Evolutionary conservation across 106 monocot species (phyloP).

Genomic region (Triglochin maritima): DNA sequence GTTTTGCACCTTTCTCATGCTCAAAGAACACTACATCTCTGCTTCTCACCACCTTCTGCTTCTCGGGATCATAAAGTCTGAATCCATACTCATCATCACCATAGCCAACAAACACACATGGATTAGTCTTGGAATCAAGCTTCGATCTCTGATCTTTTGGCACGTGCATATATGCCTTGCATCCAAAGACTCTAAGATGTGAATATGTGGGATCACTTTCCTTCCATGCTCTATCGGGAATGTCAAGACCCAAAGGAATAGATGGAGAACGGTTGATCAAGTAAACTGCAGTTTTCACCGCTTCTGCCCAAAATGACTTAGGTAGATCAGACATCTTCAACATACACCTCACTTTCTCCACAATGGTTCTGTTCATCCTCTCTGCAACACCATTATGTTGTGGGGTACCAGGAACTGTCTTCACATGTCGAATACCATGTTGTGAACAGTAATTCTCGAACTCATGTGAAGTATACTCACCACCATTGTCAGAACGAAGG

Average conservation of each 20-base stretch:
- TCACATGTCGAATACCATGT: too few species aligned
- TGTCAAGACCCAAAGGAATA: background rate
- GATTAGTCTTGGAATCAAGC: background rate
- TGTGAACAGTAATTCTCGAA: too few species aligned
- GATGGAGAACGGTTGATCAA: background rate
- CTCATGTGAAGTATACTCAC: too few species aligned
- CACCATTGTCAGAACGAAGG: too few species aligned
- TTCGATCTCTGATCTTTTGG: background rate
- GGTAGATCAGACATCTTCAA: background rate
- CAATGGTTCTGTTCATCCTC: background rate
- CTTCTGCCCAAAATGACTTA: conserved; percentile 1
- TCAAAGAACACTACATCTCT: too few species aligned
- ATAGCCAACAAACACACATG: background rate
- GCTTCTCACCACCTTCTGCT: too few species aligned
- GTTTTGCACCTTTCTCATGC: too few species aligned
- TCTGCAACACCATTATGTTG: background rate
- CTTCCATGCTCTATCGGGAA: background rate
- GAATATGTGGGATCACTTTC: background rate
- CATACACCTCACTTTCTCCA: background rate
- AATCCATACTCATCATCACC: background rate
- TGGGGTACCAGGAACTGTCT: background rate
- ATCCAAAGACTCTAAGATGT: background rate
- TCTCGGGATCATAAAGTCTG: background rate
- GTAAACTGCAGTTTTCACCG: background rate
- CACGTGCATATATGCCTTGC: background rate